Percentiles rank a stretch among this genome's conserved stretches.
Conservation (phyloP, 345 rosid species). For the Linum tenue region DNA sequence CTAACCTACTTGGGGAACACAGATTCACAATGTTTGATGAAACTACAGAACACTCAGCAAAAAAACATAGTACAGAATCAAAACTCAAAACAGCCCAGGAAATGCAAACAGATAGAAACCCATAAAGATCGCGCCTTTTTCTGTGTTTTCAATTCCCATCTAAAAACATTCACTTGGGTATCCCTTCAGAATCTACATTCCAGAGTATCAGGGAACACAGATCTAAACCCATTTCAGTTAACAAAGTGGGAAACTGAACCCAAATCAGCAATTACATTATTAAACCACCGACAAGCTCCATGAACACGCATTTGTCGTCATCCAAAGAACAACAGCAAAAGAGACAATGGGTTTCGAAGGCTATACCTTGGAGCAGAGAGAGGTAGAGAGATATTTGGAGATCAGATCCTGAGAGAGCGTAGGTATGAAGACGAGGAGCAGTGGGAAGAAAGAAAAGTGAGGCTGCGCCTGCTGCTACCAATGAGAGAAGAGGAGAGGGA, state of each 20-base stretch:
- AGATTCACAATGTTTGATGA: too few species aligned
- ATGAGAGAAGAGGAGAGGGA: not conserved
- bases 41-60: not conserved
- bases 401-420: not conserved
- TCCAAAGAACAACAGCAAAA: not conserved
- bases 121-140: not conserved
- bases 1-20: not conserved
- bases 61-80: not conserved
- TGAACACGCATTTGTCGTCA: not conserved
- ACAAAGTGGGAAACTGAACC: not conserved
- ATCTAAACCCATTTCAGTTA: not conserved
- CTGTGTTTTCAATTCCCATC: not conserved
- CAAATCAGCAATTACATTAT: not conserved
- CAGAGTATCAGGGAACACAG: not conserved
- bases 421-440: not conserved
- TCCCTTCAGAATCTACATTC: not conserved
- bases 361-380: not conserved
- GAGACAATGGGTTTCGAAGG: not conserved
- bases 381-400: not conserved
- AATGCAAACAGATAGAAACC: too few species aligned
- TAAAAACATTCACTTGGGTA: too few species aligned
- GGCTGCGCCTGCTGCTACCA: not conserved
- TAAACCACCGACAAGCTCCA: not conserved
- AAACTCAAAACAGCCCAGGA: not conserved
- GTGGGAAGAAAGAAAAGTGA: not conserved